These are phyloP conservation scores for Pachysandra terminalis DNA, from an alignment of 164 flowering plant genomes.

Conservation along the genomic window DNA sequence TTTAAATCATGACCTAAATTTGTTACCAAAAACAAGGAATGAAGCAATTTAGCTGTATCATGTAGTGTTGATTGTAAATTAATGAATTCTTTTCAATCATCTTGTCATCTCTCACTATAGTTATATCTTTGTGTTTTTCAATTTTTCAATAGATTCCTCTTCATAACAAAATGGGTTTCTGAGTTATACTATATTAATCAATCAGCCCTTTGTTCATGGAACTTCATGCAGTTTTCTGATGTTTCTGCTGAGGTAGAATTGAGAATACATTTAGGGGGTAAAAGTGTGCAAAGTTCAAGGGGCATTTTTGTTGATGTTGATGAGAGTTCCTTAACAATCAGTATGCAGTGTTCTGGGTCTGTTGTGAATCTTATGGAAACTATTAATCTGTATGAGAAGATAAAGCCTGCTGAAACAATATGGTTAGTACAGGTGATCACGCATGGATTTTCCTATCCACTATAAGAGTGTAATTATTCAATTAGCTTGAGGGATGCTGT, in stretches of 20 bases:
- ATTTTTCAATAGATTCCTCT: neutral
- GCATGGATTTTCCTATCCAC: neutral
- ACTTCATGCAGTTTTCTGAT: conserved; percentile 70
- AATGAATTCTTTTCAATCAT: no score
- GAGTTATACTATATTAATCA: neutral
- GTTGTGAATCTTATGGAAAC: conserved; percentile 57
- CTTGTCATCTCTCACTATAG: no score
- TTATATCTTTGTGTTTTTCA: neutral
- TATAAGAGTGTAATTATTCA: neutral
- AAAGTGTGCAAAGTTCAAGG: conserved; percentile 34
- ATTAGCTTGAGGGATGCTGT: conserved; percentile 2
- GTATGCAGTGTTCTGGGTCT: conserved; percentile 38
- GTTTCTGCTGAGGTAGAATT: conserved; percentile 77
- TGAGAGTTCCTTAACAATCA: conserved; percentile 57
- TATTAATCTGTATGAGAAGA: conserved; percentile 63
- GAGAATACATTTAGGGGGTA: conserved; percentile 47
- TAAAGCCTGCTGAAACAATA: conserved; percentile 92
- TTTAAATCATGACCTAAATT: no score
- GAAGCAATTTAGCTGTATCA: no score
- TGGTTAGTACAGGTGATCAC: conserved; percentile 49
- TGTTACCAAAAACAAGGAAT: no score
- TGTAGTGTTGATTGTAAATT: no score
- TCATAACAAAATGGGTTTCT: neutral
- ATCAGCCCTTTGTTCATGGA: neutral
- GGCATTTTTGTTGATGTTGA: conserved; percentile 64